A percentile compares a stretch with the other conserved stretches of the same genome.
phyloP scores from a whole-genome alignment of 306 rosid genomes.

The Pueraria montana region DNA sequence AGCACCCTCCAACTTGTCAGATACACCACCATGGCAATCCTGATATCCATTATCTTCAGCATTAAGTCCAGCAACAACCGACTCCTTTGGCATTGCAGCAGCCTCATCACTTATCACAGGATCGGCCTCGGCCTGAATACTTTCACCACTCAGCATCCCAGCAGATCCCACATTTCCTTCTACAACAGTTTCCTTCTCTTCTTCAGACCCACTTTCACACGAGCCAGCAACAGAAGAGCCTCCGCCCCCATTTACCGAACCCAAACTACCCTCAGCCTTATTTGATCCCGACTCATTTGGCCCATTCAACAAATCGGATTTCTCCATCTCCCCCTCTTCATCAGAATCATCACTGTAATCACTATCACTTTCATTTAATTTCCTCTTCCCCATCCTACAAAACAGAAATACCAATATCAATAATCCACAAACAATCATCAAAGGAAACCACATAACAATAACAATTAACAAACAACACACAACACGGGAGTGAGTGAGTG shows the following conservation, averaged over 20 bases:
- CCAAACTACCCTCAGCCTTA: slow-evolving; percentile 74
- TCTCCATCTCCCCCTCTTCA: slow-evolving; percentile 66
- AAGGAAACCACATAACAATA: background rate
- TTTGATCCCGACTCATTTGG: slow-evolving; percentile 63
- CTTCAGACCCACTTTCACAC: slow-evolving; percentile 78
- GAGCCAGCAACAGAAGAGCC: slow-evolving; percentile 63
- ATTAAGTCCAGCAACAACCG: slow-evolving; percentile 43
- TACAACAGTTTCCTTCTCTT: slow-evolving; percentile 67
- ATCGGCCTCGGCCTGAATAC: slow-evolving; percentile 36
- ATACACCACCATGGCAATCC: slow-evolving; percentile 46
- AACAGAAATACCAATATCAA: slow-evolving; percentile 35
- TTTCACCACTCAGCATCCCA: slow-evolving; percentile 45
- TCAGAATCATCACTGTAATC: slow-evolving; percentile 77
- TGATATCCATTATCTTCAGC: slow-evolving; percentile 52
- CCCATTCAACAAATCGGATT: slow-evolving; percentile 62
- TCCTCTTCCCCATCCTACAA: slow-evolving; percentile 90
- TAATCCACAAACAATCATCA: background rate
- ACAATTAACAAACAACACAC: background rate
- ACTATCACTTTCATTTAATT: slow-evolving; percentile 71
- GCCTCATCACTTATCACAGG: slow-evolving; percentile 44
- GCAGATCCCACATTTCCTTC: slow-evolving; percentile 51
- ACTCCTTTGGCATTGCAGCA: slow-evolving; percentile 49
- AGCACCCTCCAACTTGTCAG: slow-evolving; percentile 45
- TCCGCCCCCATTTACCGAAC: slow-evolving; percentile 67
- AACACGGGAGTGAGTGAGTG: background rate